phyloP scores from a whole-genome alignment of 257 asterid genomes.

The Vinca minor region DNA sequence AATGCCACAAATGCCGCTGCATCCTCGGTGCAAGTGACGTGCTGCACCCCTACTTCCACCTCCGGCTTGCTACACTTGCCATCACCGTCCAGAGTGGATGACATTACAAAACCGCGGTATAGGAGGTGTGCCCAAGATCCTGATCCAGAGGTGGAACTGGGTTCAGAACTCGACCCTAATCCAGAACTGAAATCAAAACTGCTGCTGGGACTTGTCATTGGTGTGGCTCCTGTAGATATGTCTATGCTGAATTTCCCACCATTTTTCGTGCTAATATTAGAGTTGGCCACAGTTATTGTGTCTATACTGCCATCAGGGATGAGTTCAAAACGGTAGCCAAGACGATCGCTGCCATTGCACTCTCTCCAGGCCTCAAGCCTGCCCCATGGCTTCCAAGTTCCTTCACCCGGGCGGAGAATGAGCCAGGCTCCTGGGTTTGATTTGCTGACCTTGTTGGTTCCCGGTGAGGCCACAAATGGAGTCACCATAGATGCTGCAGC shows the following conservation, averaged over 20 bases:
- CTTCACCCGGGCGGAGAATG: constrained; percentile 73
- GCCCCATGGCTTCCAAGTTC: constrained; percentile 97
- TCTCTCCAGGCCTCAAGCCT: constrained; percentile 94
- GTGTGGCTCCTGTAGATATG: constrained; percentile 64
- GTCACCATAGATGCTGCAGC: constrained; percentile 97
- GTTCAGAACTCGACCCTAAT: constrained; percentile 51
- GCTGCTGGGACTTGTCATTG: constrained; percentile 73
- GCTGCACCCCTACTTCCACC: constrained; percentile 92
- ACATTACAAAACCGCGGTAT: constrained; percentile 84
- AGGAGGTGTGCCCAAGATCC: constrained; percentile 74
- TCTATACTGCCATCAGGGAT: constrained; percentile 77
- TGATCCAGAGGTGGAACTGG: constrained; percentile 60
- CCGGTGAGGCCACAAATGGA: constrained; percentile 88
- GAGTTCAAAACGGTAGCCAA: constrained; percentile 87
- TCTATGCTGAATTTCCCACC: constrained; percentile 81
- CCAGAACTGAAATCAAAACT: constrained; percentile 66
- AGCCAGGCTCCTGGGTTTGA: constrained; percentile 99
- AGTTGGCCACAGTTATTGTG: constrained; percentile 55
- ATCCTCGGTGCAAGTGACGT: constrained; percentile 89
- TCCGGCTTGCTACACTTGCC: constrained; percentile 68
- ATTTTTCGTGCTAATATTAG: constrained; percentile 39
- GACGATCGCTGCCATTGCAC: constrained; percentile 27
- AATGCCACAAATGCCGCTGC: constrained; percentile 94
- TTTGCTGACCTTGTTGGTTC: constrained; percentile 57
- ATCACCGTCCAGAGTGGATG: constrained; percentile 69